phyloP scores from a whole-genome alignment of 495 filamentous ascomycete species.

The Tuber aestivum region DNA sequence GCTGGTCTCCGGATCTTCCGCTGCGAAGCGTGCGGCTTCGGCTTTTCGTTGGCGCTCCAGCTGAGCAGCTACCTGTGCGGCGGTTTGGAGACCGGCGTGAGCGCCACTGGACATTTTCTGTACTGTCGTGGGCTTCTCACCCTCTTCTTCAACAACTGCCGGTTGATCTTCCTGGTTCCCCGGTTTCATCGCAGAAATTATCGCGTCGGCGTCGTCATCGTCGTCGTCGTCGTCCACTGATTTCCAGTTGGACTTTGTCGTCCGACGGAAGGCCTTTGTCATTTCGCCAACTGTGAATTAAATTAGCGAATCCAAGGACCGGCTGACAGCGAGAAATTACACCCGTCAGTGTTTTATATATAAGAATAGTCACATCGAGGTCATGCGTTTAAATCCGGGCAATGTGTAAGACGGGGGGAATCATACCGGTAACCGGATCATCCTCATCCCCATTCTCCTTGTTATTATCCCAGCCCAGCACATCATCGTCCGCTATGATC shows the following conservation, averaged over 20 bases:
- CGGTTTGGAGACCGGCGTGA: conserved; percentile 77
- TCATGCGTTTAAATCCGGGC: not conserved
- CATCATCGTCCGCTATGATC: conserved; percentile 88
- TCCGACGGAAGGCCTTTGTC: conserved; percentile 65
- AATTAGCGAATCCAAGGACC: conserved; percentile 8
- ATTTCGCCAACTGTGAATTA: conserved; percentile 50
- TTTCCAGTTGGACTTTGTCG: conserved; percentile 69
- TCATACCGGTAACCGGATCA: conserved; percentile 44
- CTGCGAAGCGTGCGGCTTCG: conserved; percentile 49
- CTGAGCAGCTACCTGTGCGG: conserved; percentile 69
- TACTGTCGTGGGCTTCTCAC: conserved; percentile 46
- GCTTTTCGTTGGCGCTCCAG: conserved; percentile 52
- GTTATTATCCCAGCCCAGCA: conserved; percentile 58
- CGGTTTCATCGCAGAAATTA: conserved; percentile 65
- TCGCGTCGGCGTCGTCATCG: conserved; percentile 54
- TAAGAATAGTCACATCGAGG: not conserved
- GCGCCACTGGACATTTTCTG: conserved; percentile 77
- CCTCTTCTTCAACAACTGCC: conserved; percentile 44
- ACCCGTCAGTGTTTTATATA: not conserved
- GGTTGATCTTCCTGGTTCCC: conserved; percentile 51
- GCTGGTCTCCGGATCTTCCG: conserved; percentile 31
- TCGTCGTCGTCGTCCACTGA: conserved; percentile 53
- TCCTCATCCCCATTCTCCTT: conserved; percentile 49
- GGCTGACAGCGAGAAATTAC: not conserved
- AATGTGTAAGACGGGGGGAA: conserved; percentile 23